Evolutionary conservation across 2,329 filamentous ascomycete species (phyloP).

Genomic region (Cladobotryum mycophilum): DNA sequence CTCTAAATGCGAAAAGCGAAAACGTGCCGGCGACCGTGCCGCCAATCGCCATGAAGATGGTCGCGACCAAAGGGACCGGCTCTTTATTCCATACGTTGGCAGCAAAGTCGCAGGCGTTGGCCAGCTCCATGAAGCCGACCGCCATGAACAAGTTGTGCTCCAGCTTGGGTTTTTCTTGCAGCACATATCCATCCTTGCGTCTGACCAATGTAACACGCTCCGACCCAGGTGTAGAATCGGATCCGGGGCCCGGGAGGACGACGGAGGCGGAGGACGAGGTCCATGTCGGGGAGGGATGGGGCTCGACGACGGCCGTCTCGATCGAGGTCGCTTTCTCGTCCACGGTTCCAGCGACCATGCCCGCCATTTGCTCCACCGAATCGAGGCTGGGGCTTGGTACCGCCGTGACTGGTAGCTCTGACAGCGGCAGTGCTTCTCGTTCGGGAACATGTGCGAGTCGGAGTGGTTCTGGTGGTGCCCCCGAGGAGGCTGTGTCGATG

Average conservation of each 20-base stretch:
- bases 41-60: slow-evolving; percentile 47
- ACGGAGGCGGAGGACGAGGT: not conserved
- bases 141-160: slow-evolving; percentile 21
- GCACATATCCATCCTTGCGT: not conserved
- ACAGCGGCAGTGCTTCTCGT: not conserved
- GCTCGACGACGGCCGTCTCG: not conserved
- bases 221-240: not conserved
- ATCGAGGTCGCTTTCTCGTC: not conserved
- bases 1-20: slow-evolving; percentile 39
- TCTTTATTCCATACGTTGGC: slow-evolving; percentile 51
- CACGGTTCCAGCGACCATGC: no score
- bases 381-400: not conserved
- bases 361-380: no score
- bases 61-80: slow-evolving; percentile 42
- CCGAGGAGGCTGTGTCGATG: slow-evolving; percentile 10
- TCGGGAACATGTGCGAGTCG: not conserved
- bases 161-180: not conserved
- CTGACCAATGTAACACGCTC: slow-evolving; percentile 5
- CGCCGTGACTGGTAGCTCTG: not conserved
- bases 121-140: slow-evolving; percentile 47
- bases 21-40: slow-evolving; percentile 40
- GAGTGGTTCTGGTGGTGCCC: not conserved
- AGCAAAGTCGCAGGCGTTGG: slow-evolving; percentile 51
- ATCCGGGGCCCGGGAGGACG: not conserved
- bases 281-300: not conserved